Base-by-base conservation (phyloP, 202 grass and related monocot genomes). In the Eragrostis tef region DNA sequence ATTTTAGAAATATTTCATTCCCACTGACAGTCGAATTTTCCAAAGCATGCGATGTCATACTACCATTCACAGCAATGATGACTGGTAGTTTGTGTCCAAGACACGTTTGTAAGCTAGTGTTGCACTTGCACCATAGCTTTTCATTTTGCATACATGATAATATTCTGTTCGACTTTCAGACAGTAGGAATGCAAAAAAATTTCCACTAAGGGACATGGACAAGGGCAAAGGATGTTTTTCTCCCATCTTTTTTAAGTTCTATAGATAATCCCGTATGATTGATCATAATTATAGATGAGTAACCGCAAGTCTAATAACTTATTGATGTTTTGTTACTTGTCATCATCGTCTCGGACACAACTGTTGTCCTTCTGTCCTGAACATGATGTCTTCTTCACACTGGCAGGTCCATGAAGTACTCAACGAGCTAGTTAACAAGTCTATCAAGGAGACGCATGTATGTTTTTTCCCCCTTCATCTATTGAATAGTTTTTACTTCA, bases 361-460 rank as follows among this genome's bases (percentile, higher is more conserved):
- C 16, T 11, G 9, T 15, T 81, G 17, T 34, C 59, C 67, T 81
- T 67, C 52, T 81, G 11, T 60, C 57, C 57, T 60, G 44, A 64
- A 31, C n/a, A 2, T 83, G 16, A 57, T 57, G 0, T 57, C 22
- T 26, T 39, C 34, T 56, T 42, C 51, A 57, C 77, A 27, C 65
- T 93, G 84, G 29, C 84, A 98, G 95, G 95, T 99, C 71, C 96
- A 99, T 87, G 81, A 74, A 49, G 88, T 99, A 81, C 83, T 99
- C 10, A 99, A 99, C 77, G 93, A 99, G 50, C 85, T 99, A 22
- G 96, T 95, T 11, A 90, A 91, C 85, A 99, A 96, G 81, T 93
- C 93, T 85, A 90, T 99, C 57, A 90, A 71, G 43, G 93, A 99
- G 87, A 99, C 96, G 52, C 66, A 77, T 83, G 96, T 93, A 93